A percentile compares a stretch with the other conserved stretches of the same genome.
These are phyloP conservation scores for Globisporangium heterothallicum DNA, from an alignment of 352 stramenopile species.

Conservation along the genomic window DNA sequence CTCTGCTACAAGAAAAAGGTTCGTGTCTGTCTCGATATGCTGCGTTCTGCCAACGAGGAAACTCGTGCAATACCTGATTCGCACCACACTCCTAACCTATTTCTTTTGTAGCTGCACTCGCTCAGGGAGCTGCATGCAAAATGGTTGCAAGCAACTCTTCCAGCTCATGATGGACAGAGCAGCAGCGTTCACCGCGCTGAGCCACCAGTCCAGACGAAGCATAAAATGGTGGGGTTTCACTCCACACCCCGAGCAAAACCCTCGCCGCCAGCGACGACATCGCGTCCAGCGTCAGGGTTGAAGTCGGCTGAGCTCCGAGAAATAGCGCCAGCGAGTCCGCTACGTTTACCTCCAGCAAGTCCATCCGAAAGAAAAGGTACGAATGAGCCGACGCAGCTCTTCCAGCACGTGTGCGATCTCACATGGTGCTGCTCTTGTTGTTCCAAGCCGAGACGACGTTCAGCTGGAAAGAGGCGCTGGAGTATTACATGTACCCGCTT, in stretches of 20 bases:
- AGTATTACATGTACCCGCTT: slow-evolving; percentile 79
- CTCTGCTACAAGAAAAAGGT: slow-evolving; percentile 83
- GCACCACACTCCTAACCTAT: too few species aligned
- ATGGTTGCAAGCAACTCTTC: slow-evolving; percentile 30
- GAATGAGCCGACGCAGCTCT: too few species aligned
- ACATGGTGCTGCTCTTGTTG: neutral
- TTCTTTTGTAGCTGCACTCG: slow-evolving; percentile 21
- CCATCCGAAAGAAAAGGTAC: neutral
- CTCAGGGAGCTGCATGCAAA: slow-evolving; percentile 33
- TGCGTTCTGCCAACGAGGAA: too few species aligned
- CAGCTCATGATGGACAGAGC: neutral
- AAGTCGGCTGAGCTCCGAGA: neutral
- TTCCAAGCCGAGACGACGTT: slow-evolving; percentile 1
- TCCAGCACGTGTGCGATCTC: too few species aligned
- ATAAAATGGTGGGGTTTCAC: neutral
- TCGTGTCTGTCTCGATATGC: slow-evolving; percentile 11
- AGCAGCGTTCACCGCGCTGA: neutral
- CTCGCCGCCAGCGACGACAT: neutral
- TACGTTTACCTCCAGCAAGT: neutral
- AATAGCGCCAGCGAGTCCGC: neutral
- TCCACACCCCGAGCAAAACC: neutral
- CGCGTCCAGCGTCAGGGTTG: neutral
- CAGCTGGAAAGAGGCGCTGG: slow-evolving; percentile 19
- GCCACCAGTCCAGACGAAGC: neutral
- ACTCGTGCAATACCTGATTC: too few species aligned